These are phyloP conservation scores for Podila minutissima DNA, from an alignment of 192 early-diverging fungal species.

Conservation along the genomic window DNA sequence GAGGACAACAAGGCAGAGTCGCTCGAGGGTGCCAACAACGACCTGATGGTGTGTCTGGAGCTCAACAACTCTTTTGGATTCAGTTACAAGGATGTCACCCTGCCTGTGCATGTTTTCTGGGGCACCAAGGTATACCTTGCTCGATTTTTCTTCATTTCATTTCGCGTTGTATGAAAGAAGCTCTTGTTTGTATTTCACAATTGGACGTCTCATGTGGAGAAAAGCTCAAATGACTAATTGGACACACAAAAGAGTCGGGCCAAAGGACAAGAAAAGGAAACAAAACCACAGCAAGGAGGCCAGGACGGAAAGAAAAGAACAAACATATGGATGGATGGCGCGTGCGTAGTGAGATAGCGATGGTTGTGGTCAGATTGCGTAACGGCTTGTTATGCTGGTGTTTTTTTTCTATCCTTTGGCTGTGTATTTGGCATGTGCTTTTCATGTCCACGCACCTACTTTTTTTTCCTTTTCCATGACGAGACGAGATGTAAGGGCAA, in stretches of 20 bases:
- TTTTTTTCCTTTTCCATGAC: neutral
- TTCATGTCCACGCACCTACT: neutral
- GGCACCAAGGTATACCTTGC: conserved; percentile 48
- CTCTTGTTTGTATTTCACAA: neutral
- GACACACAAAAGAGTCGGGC: too few species aligned
- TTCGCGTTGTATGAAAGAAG: neutral
- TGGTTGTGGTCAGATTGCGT: too few species aligned
- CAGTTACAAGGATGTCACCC: conserved; percentile 54
- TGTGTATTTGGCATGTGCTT: too few species aligned
- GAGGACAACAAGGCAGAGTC: conserved; percentile 52
- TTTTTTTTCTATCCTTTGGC: too few species aligned
- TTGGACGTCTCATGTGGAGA: too few species aligned
- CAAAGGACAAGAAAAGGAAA: too few species aligned
- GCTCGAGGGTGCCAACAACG: conserved; percentile 53
- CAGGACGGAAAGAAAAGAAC: too few species aligned
- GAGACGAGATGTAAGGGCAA: neutral
- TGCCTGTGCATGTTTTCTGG: conserved; percentile 56
- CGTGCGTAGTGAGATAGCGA: too few species aligned
- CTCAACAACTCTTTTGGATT: conserved; percentile 52
- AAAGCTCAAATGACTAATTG: too few species aligned
- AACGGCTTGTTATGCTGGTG: too few species aligned
- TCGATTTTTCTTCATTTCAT: conserved; percentile 1
- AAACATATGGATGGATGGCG: too few species aligned
- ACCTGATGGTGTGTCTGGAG: conserved; percentile 53
- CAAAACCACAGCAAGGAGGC: too few species aligned